Conservation (phyloP, 345 rosid species). For the Isatis tinctoria region DNA sequence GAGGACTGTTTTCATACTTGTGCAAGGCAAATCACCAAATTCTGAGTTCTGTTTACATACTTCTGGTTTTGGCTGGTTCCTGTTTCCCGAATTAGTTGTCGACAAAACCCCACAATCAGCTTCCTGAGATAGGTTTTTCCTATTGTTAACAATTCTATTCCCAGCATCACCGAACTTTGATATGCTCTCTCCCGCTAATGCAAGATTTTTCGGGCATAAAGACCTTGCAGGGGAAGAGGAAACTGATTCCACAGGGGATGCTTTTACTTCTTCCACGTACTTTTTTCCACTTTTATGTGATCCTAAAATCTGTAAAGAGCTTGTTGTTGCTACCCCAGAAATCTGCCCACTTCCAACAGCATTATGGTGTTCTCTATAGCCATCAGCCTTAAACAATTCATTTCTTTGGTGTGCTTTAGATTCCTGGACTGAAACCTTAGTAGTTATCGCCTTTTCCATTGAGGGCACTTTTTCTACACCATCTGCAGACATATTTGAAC, state of each 20-base stretch:
- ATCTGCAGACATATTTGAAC: constrained; percentile 21
- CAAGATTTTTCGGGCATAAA: constrained; percentile 29
- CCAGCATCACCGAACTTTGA: constrained; percentile 14
- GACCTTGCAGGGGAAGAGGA: constrained; percentile 50
- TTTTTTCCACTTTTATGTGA: constrained; percentile 36
- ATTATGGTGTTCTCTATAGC: constrained; percentile 31
- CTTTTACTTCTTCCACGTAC: constrained; percentile 36
- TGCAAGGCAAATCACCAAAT: constrained; percentile 34
- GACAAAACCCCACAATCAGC: constrained; percentile 11
- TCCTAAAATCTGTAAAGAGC: constrained; percentile 57
- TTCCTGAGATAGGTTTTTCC: constrained; percentile 23
- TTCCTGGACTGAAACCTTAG: constrained; percentile 24
- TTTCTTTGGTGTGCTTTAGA: constrained; percentile 16
- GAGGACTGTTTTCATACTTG: constrained; percentile 30
- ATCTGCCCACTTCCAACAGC: constrained; percentile 38
- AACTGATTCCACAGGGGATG: constrained; percentile 51
- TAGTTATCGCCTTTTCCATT: constrained; percentile 36
- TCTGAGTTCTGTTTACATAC: constrained; percentile 21
- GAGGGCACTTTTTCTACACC: constrained; percentile 37
- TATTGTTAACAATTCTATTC: constrained; percentile 18
- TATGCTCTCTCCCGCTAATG: constrained; percentile 22
- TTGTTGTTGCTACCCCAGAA: constrained; percentile 46
- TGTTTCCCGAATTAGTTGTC: constrained; percentile 27
- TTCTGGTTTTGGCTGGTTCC: constrained; percentile 22
- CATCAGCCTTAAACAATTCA: constrained; percentile 32